Conservation (phyloP, 495 filamentous ascomycete genomes). For the Penicillium riverlandense region DNA sequence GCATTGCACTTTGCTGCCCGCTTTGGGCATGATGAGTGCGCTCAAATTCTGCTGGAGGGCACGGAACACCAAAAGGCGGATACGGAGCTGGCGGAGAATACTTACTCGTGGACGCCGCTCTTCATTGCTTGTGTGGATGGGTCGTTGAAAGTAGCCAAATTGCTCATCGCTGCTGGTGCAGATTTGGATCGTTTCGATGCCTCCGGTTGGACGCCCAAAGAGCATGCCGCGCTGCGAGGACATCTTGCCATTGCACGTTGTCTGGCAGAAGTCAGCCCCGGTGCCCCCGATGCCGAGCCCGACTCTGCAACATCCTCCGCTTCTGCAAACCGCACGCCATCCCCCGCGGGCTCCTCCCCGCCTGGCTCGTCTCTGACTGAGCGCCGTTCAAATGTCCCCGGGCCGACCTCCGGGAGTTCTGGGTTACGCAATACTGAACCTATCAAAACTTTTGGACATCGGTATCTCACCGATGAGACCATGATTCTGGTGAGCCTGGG, state of each 20-base stretch:
- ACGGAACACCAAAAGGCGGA: constrained; percentile 62
- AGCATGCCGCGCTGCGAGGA: constrained; percentile 85
- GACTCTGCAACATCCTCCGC: constrained; percentile 24
- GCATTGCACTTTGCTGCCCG: constrained; percentile 88
- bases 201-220: constrained; percentile 91
- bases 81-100: constrained; percentile 70
- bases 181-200: constrained; percentile 66
- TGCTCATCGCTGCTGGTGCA: constrained; percentile 70
- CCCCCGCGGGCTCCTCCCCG: constrained; percentile 29
- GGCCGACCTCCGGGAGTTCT: constrained; percentile 28
- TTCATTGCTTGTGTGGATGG: constrained; percentile 90
- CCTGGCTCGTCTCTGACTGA: constrained; percentile 46
- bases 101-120: constrained; percentile 88
- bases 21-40: constrained; percentile 77
- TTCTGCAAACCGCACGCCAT: constrained; percentile 1
- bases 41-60: constrained; percentile 63
- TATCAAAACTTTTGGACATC: constrained; percentile 91
- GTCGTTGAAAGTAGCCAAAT: constrained; percentile 62
- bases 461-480: constrained; percentile 82
- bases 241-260: constrained; percentile 71
- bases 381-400: constrained; percentile 39
- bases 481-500: constrained; percentile 90
- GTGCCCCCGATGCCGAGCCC: constrained; percentile 26
- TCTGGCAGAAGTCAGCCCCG: constrained; percentile 48
- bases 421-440: constrained; percentile 51